Evolutionary conservation across 192 early-diverging fungal genomes (phyloP).

Genomic region (Coemansia guatemalensis): DNA sequence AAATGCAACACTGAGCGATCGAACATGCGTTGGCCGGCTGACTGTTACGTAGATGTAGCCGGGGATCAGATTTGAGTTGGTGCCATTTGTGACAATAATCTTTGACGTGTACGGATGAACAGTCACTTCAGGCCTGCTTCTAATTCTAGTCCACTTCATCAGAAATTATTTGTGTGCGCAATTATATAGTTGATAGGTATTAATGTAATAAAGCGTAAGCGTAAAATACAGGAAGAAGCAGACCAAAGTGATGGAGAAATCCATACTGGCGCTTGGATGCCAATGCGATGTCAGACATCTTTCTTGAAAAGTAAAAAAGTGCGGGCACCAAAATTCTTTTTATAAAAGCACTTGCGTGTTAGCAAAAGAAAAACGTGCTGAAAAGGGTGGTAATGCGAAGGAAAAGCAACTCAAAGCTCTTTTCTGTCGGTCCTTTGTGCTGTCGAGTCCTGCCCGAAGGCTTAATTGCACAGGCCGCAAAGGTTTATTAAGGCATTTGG

Average conservation of each 20-base stretch:
- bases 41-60: slow-evolving; percentile 23
- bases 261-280: too few relatives aligned
- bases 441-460: too few relatives aligned
- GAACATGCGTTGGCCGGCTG: slow-evolving; percentile 18
- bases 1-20: slow-evolving; percentile 23
- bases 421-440: too few relatives aligned
- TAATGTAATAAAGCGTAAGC: background rate
- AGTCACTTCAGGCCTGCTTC: slow-evolving; percentile 16
- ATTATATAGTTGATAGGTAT: background rate
- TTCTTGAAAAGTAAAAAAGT: too few relatives aligned
- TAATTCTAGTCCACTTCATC: slow-evolving; percentile 24
- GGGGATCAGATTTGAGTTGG: slow-evolving; percentile 31
- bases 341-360: too few relatives aligned
- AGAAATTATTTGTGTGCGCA: background rate
- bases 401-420: too few relatives aligned
- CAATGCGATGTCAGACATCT: too few relatives aligned
- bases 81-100: slow-evolving; percentile 32
- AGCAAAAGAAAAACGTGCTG: too few relatives aligned
- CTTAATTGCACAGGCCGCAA: too few relatives aligned
- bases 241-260: background rate
- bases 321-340: too few relatives aligned
- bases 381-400: too few relatives aligned
- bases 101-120: slow-evolving; percentile 35
- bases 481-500: too few relatives aligned
- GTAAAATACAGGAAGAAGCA: slow-evolving; percentile 4